Base-by-base conservation (phyloP, 2,329 filamentous ascomycete genomes). In the Fusarium zealandicum region DNA sequence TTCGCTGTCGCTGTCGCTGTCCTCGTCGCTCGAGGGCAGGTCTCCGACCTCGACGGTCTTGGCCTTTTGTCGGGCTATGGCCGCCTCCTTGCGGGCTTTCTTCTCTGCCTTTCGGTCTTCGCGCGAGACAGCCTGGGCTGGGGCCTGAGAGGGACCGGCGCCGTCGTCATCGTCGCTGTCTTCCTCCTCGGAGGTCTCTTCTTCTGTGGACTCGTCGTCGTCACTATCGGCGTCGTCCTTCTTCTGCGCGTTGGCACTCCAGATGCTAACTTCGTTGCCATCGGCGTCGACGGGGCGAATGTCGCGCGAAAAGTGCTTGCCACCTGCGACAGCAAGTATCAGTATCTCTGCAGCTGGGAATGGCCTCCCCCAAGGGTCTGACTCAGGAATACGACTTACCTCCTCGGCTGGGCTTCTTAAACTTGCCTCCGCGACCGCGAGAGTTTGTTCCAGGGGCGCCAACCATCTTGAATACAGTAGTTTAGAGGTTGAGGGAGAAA, bases 221-320 rank as follows among this genome's bases (percentile, higher is more conserved):
- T 81, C 80, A 14, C 78, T 80, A 31, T 80, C 80, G 18, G 78
- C 80, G 28, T 82, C 78, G 44, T 81, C 78, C 44, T 75, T 70
- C 31, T 75, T 72, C 48, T 77, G 66, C 40, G 76, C 76, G 27
- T 85, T 77, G 71, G 87, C 84, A 72, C 84, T 87, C 90, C 93
- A 96, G 84, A 96, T 93, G 80, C 89, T 88, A 59, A 93, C 81
- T 66, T 91, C 87, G 70, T 95, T 95, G 66, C 93, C 95, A 71
- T 98, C 90, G 65, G 87, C 88, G 70, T 97, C 93, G 69, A 95
- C 78, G 16, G 93, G 93, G 74, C 90, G 88, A 39, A 98, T 86
- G 73, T 97, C 88, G 64, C 92, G 89, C 64, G 93, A 97, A 79
- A 96, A 99, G 71, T 96, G 89, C 78, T 97, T 96, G 70, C 95